Percentiles rank a stretch among this genome's conserved stretches.
Evolutionary conservation across 345 rosid genomes (phyloP).

Genomic region (Camelina hispida): DNA sequence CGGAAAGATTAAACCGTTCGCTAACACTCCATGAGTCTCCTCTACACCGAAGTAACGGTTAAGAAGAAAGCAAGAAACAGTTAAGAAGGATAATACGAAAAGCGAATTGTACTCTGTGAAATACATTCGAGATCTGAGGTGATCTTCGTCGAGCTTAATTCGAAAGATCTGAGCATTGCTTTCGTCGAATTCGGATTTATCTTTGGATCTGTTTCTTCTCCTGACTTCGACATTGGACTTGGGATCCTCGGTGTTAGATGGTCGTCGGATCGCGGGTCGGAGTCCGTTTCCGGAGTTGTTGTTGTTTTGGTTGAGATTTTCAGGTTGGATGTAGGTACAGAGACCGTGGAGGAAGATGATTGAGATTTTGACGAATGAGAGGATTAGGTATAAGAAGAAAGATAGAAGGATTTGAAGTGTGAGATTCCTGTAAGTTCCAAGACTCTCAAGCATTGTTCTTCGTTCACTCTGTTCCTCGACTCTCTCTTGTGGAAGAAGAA

Average conservation of each 20-base stretch:
- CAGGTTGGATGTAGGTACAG: slow-evolving; percentile 88
- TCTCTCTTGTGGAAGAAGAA: background rate
- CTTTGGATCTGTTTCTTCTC: slow-evolving; percentile 68
- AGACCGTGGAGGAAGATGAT: slow-evolving; percentile 72
- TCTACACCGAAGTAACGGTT: slow-evolving; percentile 46
- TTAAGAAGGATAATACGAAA: slow-evolving; percentile 53
- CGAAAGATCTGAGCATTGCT: slow-evolving; percentile 93
- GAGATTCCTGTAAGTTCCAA: slow-evolving; percentile 58
- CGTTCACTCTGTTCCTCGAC: slow-evolving; percentile 5
- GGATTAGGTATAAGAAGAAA: slow-evolving; percentile 52
- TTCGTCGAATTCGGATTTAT: slow-evolving; percentile 84
- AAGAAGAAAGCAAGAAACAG: slow-evolving; percentile 59
- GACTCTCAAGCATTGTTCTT: slow-evolving; percentile 44
- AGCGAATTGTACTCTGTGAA: slow-evolving; percentile 60
- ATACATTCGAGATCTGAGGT: slow-evolving; percentile 72
- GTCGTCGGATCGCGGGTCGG: slow-evolving; percentile 75
- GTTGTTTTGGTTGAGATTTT: slow-evolving; percentile 55
- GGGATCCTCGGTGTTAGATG: slow-evolving; percentile 55
- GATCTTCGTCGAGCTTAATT: slow-evolving; percentile 78
- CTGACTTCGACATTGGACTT: slow-evolving; percentile 50
- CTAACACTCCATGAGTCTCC: slow-evolving; percentile 51
- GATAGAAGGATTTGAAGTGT: slow-evolving; percentile 55
- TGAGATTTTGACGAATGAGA: slow-evolving; percentile 65
- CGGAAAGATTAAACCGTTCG: slow-evolving; percentile 65
- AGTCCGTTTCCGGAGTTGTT: slow-evolving; percentile 50